These are phyloP conservation scores for Monosporozyma solicola DNA, from an alignment of 805 yeast genomes.

Conservation along the genomic window DNA sequence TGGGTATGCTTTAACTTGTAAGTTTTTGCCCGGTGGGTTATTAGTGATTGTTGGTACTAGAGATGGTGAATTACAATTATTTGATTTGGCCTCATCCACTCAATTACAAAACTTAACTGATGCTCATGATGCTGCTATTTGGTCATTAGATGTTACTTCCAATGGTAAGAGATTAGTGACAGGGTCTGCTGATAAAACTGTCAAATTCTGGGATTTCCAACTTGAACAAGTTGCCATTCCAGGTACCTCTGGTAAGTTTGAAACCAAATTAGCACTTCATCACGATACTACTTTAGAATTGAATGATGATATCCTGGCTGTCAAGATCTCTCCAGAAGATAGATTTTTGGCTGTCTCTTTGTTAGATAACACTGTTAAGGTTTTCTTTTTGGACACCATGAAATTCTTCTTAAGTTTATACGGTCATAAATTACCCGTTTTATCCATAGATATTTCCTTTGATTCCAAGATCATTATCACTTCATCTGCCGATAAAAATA, in stretches of 20 bases:
- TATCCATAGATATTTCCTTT: constrained; percentile 80
- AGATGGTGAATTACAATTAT: constrained; percentile 73
- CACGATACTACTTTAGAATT: constrained; percentile 80
- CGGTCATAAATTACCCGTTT: constrained; percentile 94
- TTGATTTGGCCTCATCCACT: constrained; percentile 78
- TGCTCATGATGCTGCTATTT: constrained; percentile 77
- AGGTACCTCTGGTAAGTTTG: constrained; percentile 46
- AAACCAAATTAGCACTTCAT: constrained; percentile 48
- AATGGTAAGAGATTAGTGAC: constrained; percentile 82
- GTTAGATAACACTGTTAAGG: constrained; percentile 91
- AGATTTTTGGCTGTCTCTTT: constrained; percentile 74
- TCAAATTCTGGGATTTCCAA: constrained; percentile 82
- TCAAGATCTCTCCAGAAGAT: constrained; percentile 71
- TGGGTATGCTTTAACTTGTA: constrained; percentile 75
- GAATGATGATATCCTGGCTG: constrained; percentile 74
- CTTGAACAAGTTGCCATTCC: constrained; percentile 60
- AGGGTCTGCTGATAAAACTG: constrained; percentile 88
- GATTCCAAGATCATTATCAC: constrained; percentile 86
- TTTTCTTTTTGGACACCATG: constrained; percentile 76
- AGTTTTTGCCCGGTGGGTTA: constrained; percentile 86
- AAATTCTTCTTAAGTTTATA: constrained; percentile 83
- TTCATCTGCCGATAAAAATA: constrained; percentile 94
- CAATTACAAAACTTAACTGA: constrained; percentile 57
- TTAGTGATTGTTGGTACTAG: constrained; percentile 83
- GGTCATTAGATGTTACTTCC: constrained; percentile 81